A percentile compares a stretch with the other conserved stretches of the same genome.
Evolutionary conservation across 2,329 filamentous ascomycete genomes (phyloP).

Genomic region (Cryphonectria parasitica): DNA sequence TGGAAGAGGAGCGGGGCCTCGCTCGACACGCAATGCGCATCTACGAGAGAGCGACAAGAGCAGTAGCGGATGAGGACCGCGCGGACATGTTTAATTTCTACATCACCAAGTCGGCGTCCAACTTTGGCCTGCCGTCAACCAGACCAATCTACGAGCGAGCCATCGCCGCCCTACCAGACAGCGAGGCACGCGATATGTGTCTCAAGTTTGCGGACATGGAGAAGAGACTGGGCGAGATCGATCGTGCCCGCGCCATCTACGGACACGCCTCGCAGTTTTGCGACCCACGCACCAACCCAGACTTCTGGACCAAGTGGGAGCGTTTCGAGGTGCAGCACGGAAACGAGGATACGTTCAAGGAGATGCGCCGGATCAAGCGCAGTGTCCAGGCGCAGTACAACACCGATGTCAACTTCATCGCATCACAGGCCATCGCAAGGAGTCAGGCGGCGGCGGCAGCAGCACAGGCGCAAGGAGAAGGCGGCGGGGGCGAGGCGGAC

Average conservation of each 20-base stretch:
- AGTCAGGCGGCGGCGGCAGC: slow-evolving; percentile 68
- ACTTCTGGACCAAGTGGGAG: slow-evolving; percentile 97
- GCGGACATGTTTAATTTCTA: slow-evolving; percentile 99
- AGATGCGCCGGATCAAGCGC: slow-evolving; percentile 97
- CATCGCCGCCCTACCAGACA: slow-evolving; percentile 89
- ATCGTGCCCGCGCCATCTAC: slow-evolving; percentile 92
- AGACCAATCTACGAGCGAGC: slow-evolving; percentile 95
- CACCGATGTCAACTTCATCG: slow-evolving; percentile 98
- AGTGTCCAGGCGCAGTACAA: slow-evolving; percentile 98
- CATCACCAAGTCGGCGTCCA: slow-evolving; percentile 97
- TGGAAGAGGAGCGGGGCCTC: slow-evolving; percentile 93
- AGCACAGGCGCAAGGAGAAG: slow-evolving; percentile 47
- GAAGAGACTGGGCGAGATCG: slow-evolving; percentile 65
- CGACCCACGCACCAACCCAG: slow-evolving; percentile 86
- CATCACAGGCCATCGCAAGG: slow-evolving; percentile 88
- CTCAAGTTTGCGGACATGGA: slow-evolving; percentile 86
- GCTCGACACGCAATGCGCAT: slow-evolving; percentile 98
- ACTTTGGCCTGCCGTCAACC: slow-evolving; percentile 95
- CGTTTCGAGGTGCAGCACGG: slow-evolving; percentile 96
- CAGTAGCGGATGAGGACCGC: slow-evolving; percentile 91
- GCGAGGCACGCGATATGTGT: slow-evolving; percentile 95
- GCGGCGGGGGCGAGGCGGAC: slow-evolving; percentile 48
- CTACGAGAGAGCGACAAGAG: slow-evolving; percentile 93
- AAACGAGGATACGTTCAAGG: slow-evolving; percentile 99
- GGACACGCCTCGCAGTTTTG: slow-evolving; percentile 97